Evolutionary conservation across 2,329 filamentous ascomycete genomes (phyloP).

Genomic region (Fonsecaea monophora): DNA sequence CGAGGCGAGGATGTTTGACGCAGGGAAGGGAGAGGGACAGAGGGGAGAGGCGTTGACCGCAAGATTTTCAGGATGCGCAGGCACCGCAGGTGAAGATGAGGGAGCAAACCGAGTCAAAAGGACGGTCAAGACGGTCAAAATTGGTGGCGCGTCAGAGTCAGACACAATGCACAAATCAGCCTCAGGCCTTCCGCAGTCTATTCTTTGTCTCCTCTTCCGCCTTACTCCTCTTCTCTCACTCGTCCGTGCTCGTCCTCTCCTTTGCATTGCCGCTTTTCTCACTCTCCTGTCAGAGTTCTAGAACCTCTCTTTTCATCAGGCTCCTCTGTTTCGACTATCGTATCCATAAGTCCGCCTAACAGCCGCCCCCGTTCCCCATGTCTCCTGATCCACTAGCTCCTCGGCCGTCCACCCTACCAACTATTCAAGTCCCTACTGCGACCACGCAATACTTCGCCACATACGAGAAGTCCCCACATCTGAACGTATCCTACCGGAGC

Average conservation of each 20-base stretch:
- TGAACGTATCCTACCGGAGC: not conserved
- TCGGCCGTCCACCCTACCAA: not conserved
- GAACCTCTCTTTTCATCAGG: not conserved
- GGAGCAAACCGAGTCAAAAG: not conserved
- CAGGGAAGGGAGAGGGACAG: not conserved
- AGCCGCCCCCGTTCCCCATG: conserved; percentile 1
- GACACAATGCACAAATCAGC: conserved; percentile 17
- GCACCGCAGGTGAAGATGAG: not conserved
- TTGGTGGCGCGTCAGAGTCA: not conserved
- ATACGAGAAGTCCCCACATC: not conserved
- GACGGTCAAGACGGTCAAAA: not conserved
- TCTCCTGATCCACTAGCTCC: not conserved
- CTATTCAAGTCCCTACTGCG: not conserved
- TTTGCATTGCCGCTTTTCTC: not conserved
- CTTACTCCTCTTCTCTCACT: not conserved
- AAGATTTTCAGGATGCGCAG: not conserved
- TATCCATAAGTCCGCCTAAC: conserved; percentile 15
- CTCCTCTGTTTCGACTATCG: not conserved
- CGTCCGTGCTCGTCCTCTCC: not conserved
- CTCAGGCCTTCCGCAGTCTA: conserved; percentile 14
- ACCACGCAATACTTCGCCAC: conserved; percentile 1
- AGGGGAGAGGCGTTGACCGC: conserved; percentile 6
- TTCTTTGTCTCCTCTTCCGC: not conserved
- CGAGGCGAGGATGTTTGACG: not conserved
- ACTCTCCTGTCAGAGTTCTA: conserved; percentile 14